Evolutionary conservation across 257 asterid species (phyloP), one percentile per base, ranked within the genome.

Genomic region (Capsicum baccatum): DNA sequence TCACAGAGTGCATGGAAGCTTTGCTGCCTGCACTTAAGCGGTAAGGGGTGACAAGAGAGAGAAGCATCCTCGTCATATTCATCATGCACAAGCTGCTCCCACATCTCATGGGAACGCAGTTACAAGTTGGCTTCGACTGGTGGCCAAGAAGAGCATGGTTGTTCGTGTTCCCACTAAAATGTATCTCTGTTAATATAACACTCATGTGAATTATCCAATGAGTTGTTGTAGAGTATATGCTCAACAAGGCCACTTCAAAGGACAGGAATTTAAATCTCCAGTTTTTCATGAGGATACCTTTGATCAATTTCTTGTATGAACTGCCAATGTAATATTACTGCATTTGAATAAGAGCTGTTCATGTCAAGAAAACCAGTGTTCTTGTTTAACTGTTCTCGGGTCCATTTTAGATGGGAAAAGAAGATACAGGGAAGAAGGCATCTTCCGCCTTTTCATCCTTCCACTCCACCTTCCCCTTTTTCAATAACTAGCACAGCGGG

Each of bases 1-100:
- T 93, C 5, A 97, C 92, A 1, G 98, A 96, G 86, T 97, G 99
- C 86, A 89, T 95, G 98, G 98, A 91, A 87, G 97, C 98, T 33
- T 88, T 97, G 87, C 79, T 94, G 56, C 99, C 99, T 9, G 93
- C 93, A 17, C 98, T 97, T 55, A 95, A 94, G 92, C 99, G 88
- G 84, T 95, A 83, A 84, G 78, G 62, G 93, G 93, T 9, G 93
- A 90, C 73, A 90, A 90, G 85, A 89, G 89, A 87, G 93, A 90
- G 81, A 90, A 90, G 79, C 85, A 90, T 82, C 91, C 90, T 35
- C 88, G 85, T 12, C 91, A 90, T 79, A 83, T 89, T 62, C 90
- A 89, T 52, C 93, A 90, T 39, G 89, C 86, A 35, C 60, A 85
- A 59, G 90, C 93, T 66, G 76, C 90, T 86, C 88, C 89, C 1